Base-by-base conservation (phyloP, 2,329 filamentous ascomycete species). In the Ophiostoma angusticollis region DNA sequence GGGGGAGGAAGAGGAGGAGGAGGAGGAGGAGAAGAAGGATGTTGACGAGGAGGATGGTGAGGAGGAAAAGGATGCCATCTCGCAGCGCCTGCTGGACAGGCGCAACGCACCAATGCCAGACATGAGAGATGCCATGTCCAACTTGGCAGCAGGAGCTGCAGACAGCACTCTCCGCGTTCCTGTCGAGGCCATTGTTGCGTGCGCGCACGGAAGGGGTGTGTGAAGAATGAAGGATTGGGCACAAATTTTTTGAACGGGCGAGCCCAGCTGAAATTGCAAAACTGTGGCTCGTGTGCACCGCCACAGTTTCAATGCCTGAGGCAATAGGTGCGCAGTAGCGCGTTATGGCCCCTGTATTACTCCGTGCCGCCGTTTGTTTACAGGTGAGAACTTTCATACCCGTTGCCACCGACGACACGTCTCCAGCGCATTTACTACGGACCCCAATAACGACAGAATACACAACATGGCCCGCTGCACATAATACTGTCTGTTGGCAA, bases 381-480 rank as follows among this genome's bases (percentile, higher is more conserved):
- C 50, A 48, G 43, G 34, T 30, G 12, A 21, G 12, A 19, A 39
- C 38, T 38, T 44, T 27, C 36, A 37, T 28, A 35, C 17, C 44
- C 48, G 52, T 54, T 55, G 52, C 52, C 49, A 53, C 45, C 46
- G 42, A 54, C 53, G 45, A 54, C 50, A 40, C 8, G 28, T 23
- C 23, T 31, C 34, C 18, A 37, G 23, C 32, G 30, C 7, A 22
- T 13, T 9, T 13, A 34, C n/a, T 23, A 13, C 16, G 25, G 38
- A 29, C 16, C 17, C 29, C 27, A 37, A 34, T 14, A 35, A 34
- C n/a, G n/a, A n/a, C n/a, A 37, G 30, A 19, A 31, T 31, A 18
- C 22, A 32, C 31, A 24, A 34, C 31, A 21, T 19, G 25, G 19
- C 16, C 4, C 22, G 7, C 18, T 19, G 16, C 18, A 13, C 24